Conservation (phyloP, 2,329 filamentous ascomycete species). For the Nothophoma quercina region DNA sequence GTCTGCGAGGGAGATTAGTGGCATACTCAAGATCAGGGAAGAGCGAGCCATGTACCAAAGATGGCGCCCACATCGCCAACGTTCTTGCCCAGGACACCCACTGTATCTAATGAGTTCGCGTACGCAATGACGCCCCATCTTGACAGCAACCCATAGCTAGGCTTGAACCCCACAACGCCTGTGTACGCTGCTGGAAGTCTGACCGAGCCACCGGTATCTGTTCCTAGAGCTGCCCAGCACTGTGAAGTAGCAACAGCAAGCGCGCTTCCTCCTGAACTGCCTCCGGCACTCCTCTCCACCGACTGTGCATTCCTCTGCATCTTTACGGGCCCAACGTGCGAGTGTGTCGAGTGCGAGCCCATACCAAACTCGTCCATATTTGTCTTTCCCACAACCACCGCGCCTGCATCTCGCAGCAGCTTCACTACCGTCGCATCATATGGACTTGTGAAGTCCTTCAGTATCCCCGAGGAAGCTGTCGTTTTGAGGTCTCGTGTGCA, state of each 20-base stretch:
- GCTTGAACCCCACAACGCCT: conserved; percentile 85
- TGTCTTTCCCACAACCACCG: conserved; percentile 76
- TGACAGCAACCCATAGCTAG: conserved; percentile 87
- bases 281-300: conserved; percentile 45
- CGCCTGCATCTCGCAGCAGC: conserved; percentile 69
- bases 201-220: conserved; percentile 91
- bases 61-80: conserved; percentile 56
- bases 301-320: conserved; percentile 56
- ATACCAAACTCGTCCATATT: conserved; percentile 98
- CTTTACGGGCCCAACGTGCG: conserved; percentile 69
- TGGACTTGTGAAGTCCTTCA: conserved; percentile 73
- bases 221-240: conserved; percentile 77
- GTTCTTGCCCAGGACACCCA: conserved; percentile 73
- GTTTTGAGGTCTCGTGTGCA: conserved; percentile 61
- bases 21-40: not conserved
- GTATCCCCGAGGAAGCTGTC: conserved; percentile 81
- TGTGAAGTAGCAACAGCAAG: conserved; percentile 75
- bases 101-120: conserved; percentile 90
- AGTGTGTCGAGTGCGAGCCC: conserved; percentile 81
- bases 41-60: conserved; percentile 47
- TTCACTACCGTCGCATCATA: conserved; percentile 83
- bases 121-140: conserved; percentile 89
- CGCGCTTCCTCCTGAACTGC: conserved; percentile 90
- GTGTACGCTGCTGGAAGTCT: conserved; percentile 88
- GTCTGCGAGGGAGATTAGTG: conserved; percentile 42